These are phyloP conservation scores for Scleroderma bovista DNA, from an alignment of 768 basidiomycete species.

Conservation along the genomic window DNA sequence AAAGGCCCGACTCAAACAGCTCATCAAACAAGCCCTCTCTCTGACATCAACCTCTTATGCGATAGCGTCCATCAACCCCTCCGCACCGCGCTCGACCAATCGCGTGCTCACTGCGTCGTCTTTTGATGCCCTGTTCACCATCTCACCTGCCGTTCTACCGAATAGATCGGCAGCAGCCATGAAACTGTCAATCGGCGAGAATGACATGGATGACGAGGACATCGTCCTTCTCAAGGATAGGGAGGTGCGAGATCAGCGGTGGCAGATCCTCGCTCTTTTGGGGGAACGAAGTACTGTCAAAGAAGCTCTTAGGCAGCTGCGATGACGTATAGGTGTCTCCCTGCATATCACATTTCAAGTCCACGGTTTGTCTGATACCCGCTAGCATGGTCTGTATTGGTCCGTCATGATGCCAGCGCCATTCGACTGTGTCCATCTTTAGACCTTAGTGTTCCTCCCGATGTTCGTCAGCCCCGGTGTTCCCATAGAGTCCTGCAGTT, in stretches of 20 bases:
- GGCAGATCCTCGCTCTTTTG: conserved; percentile 74
- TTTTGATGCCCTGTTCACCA: conserved; percentile 72
- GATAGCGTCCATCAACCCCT: conserved; percentile 68
- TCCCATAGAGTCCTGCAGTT: too few species aligned
- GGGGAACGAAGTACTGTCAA: conserved; percentile 69
- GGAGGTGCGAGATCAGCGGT: conserved; percentile 62
- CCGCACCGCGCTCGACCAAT: conserved; percentile 34
- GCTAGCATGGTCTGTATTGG: too few species aligned
- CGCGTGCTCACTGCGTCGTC: conserved; percentile 58
- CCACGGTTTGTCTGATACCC: too few species aligned
- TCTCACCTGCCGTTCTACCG: conserved; percentile 73
- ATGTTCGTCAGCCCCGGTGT: too few species aligned
- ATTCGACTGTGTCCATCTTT: too few species aligned
- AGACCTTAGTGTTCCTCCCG: too few species aligned
- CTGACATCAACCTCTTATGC: conserved; percentile 72
- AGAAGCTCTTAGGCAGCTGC: conserved; percentile 43
- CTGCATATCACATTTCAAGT: too few species aligned
- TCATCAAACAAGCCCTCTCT: conserved; percentile 75
- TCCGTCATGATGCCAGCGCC: too few species aligned
- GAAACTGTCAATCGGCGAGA: conserved; percentile 56
- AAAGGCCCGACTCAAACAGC: conserved; percentile 78
- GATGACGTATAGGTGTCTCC: conserved; percentile 11
- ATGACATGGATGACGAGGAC: conserved; percentile 45
- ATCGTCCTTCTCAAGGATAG: conserved; percentile 51
- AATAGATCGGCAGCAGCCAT: conserved; percentile 74